Base-by-base conservation (phyloP, 176 grass and related monocot genomes). In the Microstegium vimineum region DNA sequence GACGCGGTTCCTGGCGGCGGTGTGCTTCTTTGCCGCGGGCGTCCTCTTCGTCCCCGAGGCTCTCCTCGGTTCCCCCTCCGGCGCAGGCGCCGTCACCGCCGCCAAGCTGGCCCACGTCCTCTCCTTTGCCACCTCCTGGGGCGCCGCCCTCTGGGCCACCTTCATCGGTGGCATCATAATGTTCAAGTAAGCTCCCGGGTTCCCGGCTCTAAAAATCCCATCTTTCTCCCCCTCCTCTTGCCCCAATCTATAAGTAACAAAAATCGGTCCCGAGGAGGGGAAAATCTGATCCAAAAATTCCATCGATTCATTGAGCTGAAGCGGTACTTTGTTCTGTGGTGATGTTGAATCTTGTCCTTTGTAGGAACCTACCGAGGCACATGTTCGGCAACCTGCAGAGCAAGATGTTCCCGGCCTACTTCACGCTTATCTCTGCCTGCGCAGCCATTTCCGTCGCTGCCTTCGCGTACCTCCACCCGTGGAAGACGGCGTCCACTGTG, bases 361-460 rank as follows among this genome's bases (percentile, higher is more conserved):
- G 66, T 74, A 97, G 94, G 83, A 85, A 98, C 60, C 82, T 98
- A 84, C 95, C 95, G 45, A 91, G 95, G 84, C 95, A 98, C 82
- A 93, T 93, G 75, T 98, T 98, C n/a, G 95, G 95, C 18, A 95
- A 93, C 51, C 80, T 98, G 27, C 95, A 98, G 63, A 86, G 87
- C 46, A 98, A 93, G 95, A 93, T 98, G 95, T 98, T 98, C 89
- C 95, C 95, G 8, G 92, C 92, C 25, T 98, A 98, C 79, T 98
- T 98, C 90, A 78, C 35, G 57, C 69, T 95, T 62, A 51, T 91
- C 35, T 94, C 95, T 1, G 90, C 83, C 30, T 98, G 90, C 28
- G 86, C 95, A 0, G 89, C 92, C 22, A 57, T 98, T 51, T 95
- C 92, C 8, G 90, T 93, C 40, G 86, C 92, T 13, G 81, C 95